Evolutionary conservation across 495 filamentous ascomycete species (phyloP).

Genomic region (Immersiella caudata): DNA sequence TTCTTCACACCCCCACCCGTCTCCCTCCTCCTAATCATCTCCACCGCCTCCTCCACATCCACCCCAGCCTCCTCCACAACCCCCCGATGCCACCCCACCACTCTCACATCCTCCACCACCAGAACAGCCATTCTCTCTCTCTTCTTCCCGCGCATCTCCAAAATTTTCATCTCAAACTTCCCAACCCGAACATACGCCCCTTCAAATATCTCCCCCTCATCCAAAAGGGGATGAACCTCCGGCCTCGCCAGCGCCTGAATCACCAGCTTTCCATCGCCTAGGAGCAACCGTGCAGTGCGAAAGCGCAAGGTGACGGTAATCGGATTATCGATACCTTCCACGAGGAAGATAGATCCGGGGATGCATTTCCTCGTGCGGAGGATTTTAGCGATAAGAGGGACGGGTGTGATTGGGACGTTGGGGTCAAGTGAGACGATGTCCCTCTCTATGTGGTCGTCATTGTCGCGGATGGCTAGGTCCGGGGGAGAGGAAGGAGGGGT

Average conservation of each 20-base stretch:
- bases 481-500: background rate
- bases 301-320: constrained; percentile 22
- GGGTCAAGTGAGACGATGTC: constrained; percentile 24
- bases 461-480: background rate
- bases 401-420: constrained; percentile 46
- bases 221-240: constrained; percentile 43
- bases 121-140: constrained; percentile 41
- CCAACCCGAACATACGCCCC: constrained; percentile 48
- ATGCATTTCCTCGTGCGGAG: constrained; percentile 43
- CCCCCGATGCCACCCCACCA: constrained; percentile 45
- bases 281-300: constrained; percentile 36
- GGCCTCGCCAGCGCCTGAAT: constrained; percentile 46
- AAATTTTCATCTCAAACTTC: constrained; percentile 28
- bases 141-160: constrained; percentile 16
- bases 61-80: constrained; percentile 35
- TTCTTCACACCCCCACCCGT: background rate
- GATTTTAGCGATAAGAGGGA: constrained; percentile 53
- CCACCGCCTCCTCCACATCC: constrained; percentile 18
- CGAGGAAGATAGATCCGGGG: constrained; percentile 47
- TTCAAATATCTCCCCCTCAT: constrained; percentile 40
- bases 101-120: constrained; percentile 43
- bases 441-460: background rate
- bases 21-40: background rate
- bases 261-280: constrained; percentile 50
- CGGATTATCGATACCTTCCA: constrained; percentile 44